Conservation (phyloP, 2,329 filamentous ascomycete species). For the Chaetomium globosum region DNA sequence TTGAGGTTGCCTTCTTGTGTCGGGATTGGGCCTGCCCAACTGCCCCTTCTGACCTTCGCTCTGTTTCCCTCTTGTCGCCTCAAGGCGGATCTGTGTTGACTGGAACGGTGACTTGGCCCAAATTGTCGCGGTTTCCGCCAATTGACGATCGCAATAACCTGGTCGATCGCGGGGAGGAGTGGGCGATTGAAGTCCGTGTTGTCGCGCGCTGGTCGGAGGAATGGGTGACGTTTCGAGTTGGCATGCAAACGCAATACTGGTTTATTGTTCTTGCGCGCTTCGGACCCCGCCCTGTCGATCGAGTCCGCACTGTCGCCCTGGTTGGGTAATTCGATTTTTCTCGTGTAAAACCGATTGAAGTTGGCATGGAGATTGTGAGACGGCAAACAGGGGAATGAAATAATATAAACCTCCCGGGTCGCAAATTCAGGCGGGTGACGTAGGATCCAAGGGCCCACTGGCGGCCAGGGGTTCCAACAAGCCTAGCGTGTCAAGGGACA, state of each 20-base stretch:
- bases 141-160: neutral
- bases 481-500: constrained; percentile 35
- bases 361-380: neutral
- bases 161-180: constrained; percentile 12
- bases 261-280: neutral
- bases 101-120: neutral
- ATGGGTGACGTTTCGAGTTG: constrained; percentile 5
- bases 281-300: neutral
- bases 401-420: constrained; percentile 18
- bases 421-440: constrained; percentile 32
- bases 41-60: too few relatives aligned
- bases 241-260: constrained; percentile 9
- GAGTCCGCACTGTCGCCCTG: neutral
- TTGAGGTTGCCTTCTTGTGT: neutral
- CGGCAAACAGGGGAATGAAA: constrained; percentile 2
- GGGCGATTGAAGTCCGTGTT: neutral
- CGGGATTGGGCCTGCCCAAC: neutral
- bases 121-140: neutral
- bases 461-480: constrained; percentile 14
- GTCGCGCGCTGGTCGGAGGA: neutral
- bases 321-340: neutral
- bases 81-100: constrained; percentile 1
- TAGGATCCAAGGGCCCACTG: constrained; percentile 22
- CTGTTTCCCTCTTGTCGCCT: neutral
- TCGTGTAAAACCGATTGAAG: neutral